Evolutionary conservation across 139 green algal genomes (phyloP).

Genomic region (Chlorella ohadii): DNA sequence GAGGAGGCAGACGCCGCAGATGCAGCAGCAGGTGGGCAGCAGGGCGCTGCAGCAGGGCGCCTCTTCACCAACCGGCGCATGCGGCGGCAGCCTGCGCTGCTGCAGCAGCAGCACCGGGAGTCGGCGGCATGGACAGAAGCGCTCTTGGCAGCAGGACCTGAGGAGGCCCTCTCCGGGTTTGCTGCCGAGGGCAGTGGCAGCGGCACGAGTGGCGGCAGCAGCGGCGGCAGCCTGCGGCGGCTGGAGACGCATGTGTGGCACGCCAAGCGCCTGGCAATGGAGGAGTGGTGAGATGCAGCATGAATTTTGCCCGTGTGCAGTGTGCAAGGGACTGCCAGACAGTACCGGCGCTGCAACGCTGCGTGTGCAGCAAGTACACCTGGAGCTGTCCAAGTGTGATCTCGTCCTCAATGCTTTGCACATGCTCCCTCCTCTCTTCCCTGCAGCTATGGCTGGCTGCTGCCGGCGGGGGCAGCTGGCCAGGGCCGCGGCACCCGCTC

Average conservation of each 20-base stretch:
- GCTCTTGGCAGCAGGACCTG: not conserved
- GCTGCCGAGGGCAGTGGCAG: not conserved
- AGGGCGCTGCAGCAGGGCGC: not conserved
- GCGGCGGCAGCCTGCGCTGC: conserved; percentile 52
- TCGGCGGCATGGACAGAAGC: conserved; percentile 34
- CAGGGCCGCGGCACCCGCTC: conserved; percentile 66
- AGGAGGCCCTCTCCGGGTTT: not conserved
- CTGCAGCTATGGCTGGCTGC: conserved; percentile 64
- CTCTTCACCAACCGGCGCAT: conserved; percentile 61
- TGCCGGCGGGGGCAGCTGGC: conserved; percentile 57
- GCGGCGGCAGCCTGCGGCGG: not conserved
- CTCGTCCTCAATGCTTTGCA: no score
- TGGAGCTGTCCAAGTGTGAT: no score
- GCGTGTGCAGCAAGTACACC: no score
- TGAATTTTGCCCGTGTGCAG: no score
- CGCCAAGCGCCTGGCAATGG: conserved; percentile 71
- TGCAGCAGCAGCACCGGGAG: conserved; percentile 40
- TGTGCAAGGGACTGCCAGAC: no score
- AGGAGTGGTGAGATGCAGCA: not conserved
- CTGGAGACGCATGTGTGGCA: conserved; percentile 82
- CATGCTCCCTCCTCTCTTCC: not conserved
- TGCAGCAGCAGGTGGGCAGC: not conserved
- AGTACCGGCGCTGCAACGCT: no score
- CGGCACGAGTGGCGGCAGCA: not conserved
- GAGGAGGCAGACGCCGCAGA: not conserved